phyloP scores from a whole-genome alignment of 1,284 basidiomycete species.

The Heterobasidion occidentale region DNA sequence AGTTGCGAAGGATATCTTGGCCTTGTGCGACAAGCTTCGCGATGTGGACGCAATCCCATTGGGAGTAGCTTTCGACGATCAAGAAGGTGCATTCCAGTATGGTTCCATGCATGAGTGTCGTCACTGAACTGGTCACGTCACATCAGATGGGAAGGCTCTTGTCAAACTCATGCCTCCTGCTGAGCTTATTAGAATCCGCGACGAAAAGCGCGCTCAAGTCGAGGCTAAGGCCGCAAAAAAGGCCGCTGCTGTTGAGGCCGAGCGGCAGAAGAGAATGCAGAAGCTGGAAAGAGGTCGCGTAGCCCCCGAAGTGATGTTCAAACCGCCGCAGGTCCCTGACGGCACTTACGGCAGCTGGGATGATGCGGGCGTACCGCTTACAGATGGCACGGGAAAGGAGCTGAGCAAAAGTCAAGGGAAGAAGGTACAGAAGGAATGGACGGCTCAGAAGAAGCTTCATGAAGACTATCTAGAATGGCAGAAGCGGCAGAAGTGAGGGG shows the following conservation, averaged over 20 bases:
- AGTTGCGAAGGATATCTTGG: constrained; percentile 71
- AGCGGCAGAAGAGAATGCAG: constrained; percentile 71
- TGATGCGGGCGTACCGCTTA: constrained; percentile 77
- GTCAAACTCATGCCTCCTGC: constrained; percentile 89
- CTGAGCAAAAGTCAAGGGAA: constrained; percentile 80
- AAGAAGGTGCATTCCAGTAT: constrained; percentile 59
- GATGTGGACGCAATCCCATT: constrained; percentile 89
- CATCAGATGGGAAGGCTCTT: constrained; percentile 82
- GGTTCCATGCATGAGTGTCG: neutral
- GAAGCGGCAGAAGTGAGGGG: constrained; percentile 23
- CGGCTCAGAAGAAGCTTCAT: constrained; percentile 72
- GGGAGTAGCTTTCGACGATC: constrained; percentile 94
- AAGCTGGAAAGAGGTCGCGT: constrained; percentile 82
- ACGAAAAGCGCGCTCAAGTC: constrained; percentile 78
- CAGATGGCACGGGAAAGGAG: constrained; percentile 79
- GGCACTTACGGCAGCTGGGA: constrained; percentile 78
- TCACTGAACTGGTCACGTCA: constrained; percentile 3
- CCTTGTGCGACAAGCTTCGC: constrained; percentile 83
- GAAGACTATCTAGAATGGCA: constrained; percentile 67
- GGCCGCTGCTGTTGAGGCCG: constrained; percentile 64
- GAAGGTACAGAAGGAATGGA: constrained; percentile 76
- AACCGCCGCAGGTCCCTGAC: constrained; percentile 67
- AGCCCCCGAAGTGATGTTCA: constrained; percentile 77
- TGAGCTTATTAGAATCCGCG: constrained; percentile 76
- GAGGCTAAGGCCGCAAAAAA: constrained; percentile 83